Evolutionary conservation across 2,329 filamentous ascomycete species (phyloP), one percentile per base, ranked within the genome.

Genomic region (Podosphaera fusca): DNA sequence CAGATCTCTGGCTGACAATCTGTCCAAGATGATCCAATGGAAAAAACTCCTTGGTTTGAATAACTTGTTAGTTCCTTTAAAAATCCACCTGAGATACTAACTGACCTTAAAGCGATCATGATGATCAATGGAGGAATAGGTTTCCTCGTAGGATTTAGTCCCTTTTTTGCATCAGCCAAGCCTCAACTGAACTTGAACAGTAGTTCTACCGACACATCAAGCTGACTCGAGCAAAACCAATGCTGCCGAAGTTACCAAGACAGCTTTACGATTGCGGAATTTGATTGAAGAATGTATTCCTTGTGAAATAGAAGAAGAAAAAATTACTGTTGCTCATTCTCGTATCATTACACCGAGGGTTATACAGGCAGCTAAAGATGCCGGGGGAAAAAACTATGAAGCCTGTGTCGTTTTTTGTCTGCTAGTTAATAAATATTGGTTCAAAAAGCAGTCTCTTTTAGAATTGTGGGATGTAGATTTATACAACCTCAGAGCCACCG

Each of bases 391-490:
- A 62, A 89, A 92, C 0, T 92, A 87, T 4, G 74, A 74, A 36
- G 79, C 83, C 9, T 95, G 89, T 63, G 85, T 96, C 3, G 84
- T 68, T 4, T 68, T 67, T 58, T 60, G 59, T 21, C 52, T 68
- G 55, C 60, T 68, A 38, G 66, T 68, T 7, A 68, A 67, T 52
- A 77, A 78, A 68, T 72, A 73, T 56, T 84, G 80, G 80, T 96
- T 95, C 70, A 82, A 79, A 66, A 80, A 79, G 60, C 89, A 96
- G 71, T 81, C 87, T 1, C 60, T 75, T 34, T 69, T 82, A 5
- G 92, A 98, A 73, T 78, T 96, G 1, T 98, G 90, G 87, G 90
- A 98, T 69, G 82, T 89, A 5, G 84, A 87, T 59, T 74, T 96
- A 45, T 87, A 95, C 67, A 72, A 82, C 47, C 73, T 92, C 42